Conservation (phyloP, 495 filamentous ascomycete genomes). For the Aspergillus biplanus region DNA sequence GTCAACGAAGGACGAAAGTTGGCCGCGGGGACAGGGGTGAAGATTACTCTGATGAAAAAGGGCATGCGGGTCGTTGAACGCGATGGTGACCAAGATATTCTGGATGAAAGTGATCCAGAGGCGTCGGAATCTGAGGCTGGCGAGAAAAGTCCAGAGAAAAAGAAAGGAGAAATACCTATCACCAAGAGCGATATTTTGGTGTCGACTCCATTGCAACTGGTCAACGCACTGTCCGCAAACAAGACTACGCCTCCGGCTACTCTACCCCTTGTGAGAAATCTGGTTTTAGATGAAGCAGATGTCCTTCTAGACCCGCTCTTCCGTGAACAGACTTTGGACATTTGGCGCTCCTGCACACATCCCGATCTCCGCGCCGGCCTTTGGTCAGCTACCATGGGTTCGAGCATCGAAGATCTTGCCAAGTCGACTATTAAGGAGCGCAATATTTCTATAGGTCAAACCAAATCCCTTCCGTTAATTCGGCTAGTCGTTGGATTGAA, state of each 20-base stretch:
- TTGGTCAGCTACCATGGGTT: constrained; percentile 97
- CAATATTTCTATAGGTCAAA: constrained; percentile 29
- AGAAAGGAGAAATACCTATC: constrained; percentile 40
- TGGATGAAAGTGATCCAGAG: constrained; percentile 46
- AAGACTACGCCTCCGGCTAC: constrained; percentile 44
- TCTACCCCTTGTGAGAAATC: constrained; percentile 65
- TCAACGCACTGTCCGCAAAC: constrained; percentile 68
- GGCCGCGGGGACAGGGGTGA: constrained; percentile 74
- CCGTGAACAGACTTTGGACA: constrained; percentile 81
- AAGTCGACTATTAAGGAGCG: constrained; percentile 62
- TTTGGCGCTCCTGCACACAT: constrained; percentile 78
- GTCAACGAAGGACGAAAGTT: constrained; percentile 89
- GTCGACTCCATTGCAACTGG: constrained; percentile 79
- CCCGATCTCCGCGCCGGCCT: constrained; percentile 70
- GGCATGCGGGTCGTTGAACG: constrained; percentile 70
- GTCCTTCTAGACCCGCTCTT: constrained; percentile 91
- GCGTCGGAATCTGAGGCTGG: constrained; percentile 44
- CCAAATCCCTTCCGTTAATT: constrained; percentile 56
- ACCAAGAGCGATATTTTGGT: constrained; percentile 85
- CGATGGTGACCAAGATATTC: constrained; percentile 36
- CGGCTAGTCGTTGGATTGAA: constrained; percentile 93
- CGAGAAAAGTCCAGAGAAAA: constrained; percentile 39
- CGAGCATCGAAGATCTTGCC: constrained; percentile 81
- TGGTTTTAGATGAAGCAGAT: constrained; percentile 94
- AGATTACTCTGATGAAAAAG: constrained; percentile 81